Evolutionary conservation across 495 filamentous ascomycete species (phyloP), one percentile per base, ranked within the genome.

Genomic region (Penicillium subrubescens): DNA sequence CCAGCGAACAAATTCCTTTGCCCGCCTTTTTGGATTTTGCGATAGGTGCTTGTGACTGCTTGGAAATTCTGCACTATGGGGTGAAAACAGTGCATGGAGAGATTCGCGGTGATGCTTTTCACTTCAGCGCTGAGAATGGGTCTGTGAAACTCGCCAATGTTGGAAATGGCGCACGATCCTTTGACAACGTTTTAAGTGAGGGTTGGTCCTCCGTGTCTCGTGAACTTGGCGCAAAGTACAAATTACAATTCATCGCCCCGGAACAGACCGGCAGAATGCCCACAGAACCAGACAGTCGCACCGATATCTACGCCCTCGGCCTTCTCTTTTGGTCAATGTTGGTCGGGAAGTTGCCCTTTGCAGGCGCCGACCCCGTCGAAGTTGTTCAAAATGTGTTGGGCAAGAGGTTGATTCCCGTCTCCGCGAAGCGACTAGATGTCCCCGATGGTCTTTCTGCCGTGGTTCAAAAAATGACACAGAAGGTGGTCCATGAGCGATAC

Each of bases 241-340:
- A 95, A 75, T 79, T 97, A 23, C 87, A 92, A 61, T 96, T 89
- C 69, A 93, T 97, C 72, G 92, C 91, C 48, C 92, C 93, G 0
- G 93, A 97, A 67, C 93, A 96, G 80, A 97, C 93, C 15, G 93
- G 93, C 27, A 87, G 93, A 17, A 89, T 96, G 85, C 90, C 92
- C 3, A 92, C 90, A 19, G 92, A 95, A 69, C 93, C 93, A 1
- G 93, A 97, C 76, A 90, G 87, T 60, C 85, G 93, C 51, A 96
- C 93, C 11, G 93, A 96, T 76, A 93, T 96, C 37, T 97, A 96
- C 73, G 91, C 91, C 2, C 81, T 96, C 2, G 93, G 93, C 14
- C 84, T 96, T 58, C 74, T 96, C 6, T 94, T 96, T 71, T 97
- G 91, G 89, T 90, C 83, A 27, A 87, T 96, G 78, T 79, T 97